phyloP scores from a whole-genome alignment of 805 yeast genomes.

The Torulaspora indica region DNA sequence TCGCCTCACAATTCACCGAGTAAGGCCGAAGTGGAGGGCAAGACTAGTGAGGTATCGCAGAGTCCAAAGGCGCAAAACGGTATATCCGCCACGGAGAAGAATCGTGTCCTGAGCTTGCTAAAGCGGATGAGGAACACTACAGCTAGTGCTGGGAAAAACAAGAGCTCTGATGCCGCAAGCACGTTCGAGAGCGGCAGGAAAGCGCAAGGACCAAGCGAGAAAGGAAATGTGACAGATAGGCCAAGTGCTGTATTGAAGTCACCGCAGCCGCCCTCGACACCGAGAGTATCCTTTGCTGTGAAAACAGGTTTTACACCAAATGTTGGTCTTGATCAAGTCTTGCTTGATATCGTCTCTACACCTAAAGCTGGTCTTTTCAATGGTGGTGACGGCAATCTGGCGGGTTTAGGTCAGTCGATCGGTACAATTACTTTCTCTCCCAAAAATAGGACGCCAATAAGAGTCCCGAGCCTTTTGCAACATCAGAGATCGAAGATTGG shows the following conservation, averaged over 20 bases:
- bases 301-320: constrained; percentile 29
- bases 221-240: constrained; percentile 1
- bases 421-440: constrained; percentile 17
- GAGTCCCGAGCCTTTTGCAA: constrained; percentile 2
- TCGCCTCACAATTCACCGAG: constrained; percentile 11
- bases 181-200: not conserved
- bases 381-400: constrained; percentile 9
- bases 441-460: constrained; percentile 8
- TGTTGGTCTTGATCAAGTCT: constrained; percentile 25
- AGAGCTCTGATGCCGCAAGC: not conserved
- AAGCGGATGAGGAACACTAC: constrained; percentile 29
- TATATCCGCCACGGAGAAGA: constrained; percentile 22
- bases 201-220: not conserved
- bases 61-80: not conserved
- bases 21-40: not conserved
- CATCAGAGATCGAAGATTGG: constrained; percentile 4
- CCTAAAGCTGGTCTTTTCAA: constrained; percentile 11
- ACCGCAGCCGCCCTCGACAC: constrained; percentile 27
- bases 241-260: constrained; percentile 14
- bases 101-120: constrained; percentile 27
- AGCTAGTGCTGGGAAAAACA: not conserved
- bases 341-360: constrained; percentile 18
- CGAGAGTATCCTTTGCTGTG: constrained; percentile 23
- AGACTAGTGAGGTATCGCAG: not conserved
- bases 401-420: constrained; percentile 5